A percentile compares a stretch with the other conserved stretches of the same genome.
Evolutionary conservation across 208 protist genomes (phyloP).

Genomic region (Sergeia podlipaevii): DNA sequence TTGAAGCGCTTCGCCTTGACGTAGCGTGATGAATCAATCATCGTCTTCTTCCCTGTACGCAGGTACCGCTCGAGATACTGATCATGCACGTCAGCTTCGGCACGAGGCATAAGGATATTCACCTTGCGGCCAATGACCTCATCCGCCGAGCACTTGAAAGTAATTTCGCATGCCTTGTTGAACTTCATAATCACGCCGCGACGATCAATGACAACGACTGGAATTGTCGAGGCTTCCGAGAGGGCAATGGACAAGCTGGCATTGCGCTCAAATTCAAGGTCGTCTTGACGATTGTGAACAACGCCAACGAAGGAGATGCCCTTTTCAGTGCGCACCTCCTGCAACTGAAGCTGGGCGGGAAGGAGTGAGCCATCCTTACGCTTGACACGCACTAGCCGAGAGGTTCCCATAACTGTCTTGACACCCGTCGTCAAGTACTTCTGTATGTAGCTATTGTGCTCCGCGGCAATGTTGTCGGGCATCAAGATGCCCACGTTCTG

Average conservation of each 20-base stretch:
- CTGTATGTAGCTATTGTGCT: conserved; percentile 20
- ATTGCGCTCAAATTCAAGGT: conserved; percentile 9
- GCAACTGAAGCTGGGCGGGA: conserved; percentile 3
- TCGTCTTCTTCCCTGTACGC: conserved; percentile 10
- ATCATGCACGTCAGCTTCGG: conserved; percentile 17
- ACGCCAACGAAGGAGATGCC: conserved; percentile 8
- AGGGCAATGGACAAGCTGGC: neutral
- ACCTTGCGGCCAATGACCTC: conserved; percentile 20
- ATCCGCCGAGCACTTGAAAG: conserved; percentile 11
- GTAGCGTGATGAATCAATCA: conserved; percentile 16
- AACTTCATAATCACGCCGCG: conserved; percentile 7
- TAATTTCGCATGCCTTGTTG: conserved; percentile 4
- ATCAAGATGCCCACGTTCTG: conserved; percentile 26
- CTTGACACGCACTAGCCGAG: conserved; percentile 5
- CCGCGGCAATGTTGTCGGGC: conserved; percentile 17
- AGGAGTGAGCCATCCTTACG: conserved; percentile 14
- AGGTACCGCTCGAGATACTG: conserved; percentile 14
- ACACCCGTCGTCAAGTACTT: conserved; percentile 26
- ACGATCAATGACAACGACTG: conserved; percentile 12
- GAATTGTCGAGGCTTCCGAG: conserved; percentile 4
- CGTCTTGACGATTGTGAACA: neutral
- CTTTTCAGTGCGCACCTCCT: neutral
- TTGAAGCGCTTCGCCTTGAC: conserved; percentile 14
- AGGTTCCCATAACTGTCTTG: conserved; percentile 8
- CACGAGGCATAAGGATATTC: conserved; percentile 12